Conservation (phyloP, 192 early-diverging fungal genomes). For the Coemansia sp. region DNA sequence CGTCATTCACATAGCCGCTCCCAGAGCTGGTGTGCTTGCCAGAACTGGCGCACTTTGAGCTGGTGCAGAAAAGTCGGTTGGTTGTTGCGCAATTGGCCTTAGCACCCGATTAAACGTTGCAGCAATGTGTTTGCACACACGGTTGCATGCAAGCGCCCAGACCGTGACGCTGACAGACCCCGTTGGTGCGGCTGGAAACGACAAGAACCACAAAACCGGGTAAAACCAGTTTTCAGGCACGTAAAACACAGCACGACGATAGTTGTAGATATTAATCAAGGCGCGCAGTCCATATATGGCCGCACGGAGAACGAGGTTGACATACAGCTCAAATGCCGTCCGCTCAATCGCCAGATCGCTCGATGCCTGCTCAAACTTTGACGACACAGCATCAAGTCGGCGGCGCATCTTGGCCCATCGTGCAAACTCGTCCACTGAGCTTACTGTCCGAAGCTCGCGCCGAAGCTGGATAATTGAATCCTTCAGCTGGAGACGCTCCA, state of each 20-base stretch:
- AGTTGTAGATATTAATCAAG: constrained; percentile 66
- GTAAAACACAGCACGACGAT: constrained; percentile 71
- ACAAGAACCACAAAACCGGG: constrained; percentile 64
- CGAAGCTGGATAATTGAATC: constrained; percentile 63
- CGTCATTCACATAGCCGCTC: not conserved
- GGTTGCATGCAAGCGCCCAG: constrained; percentile 76
- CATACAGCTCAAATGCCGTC: constrained; percentile 76
- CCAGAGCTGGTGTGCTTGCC: not conserved
- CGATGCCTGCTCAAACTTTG: constrained; percentile 65
- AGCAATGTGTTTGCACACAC: constrained; percentile 55
- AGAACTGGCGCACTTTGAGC: not conserved
- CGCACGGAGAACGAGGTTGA: constrained; percentile 68
- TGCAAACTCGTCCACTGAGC: constrained; percentile 87
- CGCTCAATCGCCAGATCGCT: constrained; percentile 65
- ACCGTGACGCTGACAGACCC: constrained; percentile 74
- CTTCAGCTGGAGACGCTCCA: constrained; percentile 62
- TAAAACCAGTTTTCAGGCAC: constrained; percentile 78
- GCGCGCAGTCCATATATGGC: constrained; percentile 64
- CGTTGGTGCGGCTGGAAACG: constrained; percentile 74
- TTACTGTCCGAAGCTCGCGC: constrained; percentile 65
- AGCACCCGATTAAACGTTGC: constrained; percentile 29
- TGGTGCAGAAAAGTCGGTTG: not conserved
- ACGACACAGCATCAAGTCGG: constrained; percentile 69
- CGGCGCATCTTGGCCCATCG: constrained; percentile 88
- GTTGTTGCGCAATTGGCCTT: constrained; percentile 13